Percentiles rank a stretch among this genome's conserved stretches.
Conservation (phyloP, 257 asterid genomes). For the Henckelia pumila region DNA sequence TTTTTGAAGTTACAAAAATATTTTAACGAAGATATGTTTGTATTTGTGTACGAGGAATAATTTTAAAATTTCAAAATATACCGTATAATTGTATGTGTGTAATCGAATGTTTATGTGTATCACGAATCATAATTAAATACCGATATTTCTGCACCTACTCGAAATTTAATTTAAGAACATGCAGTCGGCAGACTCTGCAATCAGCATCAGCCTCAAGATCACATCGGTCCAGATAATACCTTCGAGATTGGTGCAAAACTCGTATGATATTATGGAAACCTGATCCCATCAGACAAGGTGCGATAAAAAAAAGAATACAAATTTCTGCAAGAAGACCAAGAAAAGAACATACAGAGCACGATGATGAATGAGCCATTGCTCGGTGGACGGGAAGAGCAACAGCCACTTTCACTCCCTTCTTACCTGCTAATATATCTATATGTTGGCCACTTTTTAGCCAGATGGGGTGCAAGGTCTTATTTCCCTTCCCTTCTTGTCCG, state of each 20-base stretch:
- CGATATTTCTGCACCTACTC: background rate
- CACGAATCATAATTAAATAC: background rate
- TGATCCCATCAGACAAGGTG: constrained; percentile 16
- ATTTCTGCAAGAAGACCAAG: background rate
- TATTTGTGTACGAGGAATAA: too few species aligned
- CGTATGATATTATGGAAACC: constrained; percentile 1
- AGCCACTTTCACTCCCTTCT: constrained; percentile 33
- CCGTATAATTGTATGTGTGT: too few species aligned
- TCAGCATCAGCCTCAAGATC: background rate
- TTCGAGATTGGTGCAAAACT: background rate
- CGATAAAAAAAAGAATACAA: background rate
- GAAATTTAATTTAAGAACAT: background rate
- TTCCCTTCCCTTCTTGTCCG: background rate
- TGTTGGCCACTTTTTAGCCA: constrained; percentile 80
- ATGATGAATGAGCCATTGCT: constrained; percentile 31
- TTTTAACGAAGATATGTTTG: too few species aligned
- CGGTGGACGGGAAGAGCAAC: constrained; percentile 27
- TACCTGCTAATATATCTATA: constrained; percentile 57
- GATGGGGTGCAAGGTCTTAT: constrained; percentile 99
- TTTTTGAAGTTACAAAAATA: too few species aligned
- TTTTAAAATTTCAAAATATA: too few species aligned
- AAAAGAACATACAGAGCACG: background rate
- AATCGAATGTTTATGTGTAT: too few species aligned
- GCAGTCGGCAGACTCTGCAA: background rate
- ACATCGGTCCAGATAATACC: background rate